A percentile compares a stretch with the other conserved stretches of the same genome.
Evolutionary conservation across 768 basidiomycete species (phyloP).

Genomic region (Filobasidium floriforme): DNA sequence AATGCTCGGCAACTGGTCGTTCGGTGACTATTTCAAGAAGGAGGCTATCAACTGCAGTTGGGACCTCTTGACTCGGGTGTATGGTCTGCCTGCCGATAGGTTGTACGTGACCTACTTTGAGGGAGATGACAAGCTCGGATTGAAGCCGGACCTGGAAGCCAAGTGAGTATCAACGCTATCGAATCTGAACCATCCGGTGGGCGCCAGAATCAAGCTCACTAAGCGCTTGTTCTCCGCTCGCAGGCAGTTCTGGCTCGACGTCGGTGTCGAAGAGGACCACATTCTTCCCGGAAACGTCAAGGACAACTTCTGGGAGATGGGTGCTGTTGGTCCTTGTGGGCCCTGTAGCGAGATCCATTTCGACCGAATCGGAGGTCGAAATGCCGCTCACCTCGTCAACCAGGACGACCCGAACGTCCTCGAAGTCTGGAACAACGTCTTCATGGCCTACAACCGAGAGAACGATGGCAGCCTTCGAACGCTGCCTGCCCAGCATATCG

Average conservation of each 20-base stretch:
- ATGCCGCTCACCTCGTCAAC: slow-evolving; percentile 87
- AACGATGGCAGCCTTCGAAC: slow-evolving; percentile 68
- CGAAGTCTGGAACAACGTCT: slow-evolving; percentile 97
- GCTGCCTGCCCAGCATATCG: slow-evolving; percentile 88
- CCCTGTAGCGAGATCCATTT: slow-evolving; percentile 97
- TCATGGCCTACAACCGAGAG: slow-evolving; percentile 97
- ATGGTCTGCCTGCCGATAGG: slow-evolving; percentile 76
- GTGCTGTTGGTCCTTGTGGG: slow-evolving; percentile 93
- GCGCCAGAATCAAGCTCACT: too few relatives aligned
- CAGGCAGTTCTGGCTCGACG: slow-evolving; percentile 69
- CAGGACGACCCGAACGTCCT: slow-evolving; percentile 93
- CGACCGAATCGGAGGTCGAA: slow-evolving; percentile 94
- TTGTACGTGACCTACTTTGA: slow-evolving; percentile 98
- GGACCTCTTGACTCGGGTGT: slow-evolving; percentile 85
- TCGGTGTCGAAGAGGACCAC: slow-evolving; percentile 80
- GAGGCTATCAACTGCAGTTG: slow-evolving; percentile 90
- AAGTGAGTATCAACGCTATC: slow-evolving; percentile 45
- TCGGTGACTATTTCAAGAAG: slow-evolving; percentile 99
- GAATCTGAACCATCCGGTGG: background rate
- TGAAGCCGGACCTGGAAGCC: slow-evolving; percentile 83
- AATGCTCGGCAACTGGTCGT: slow-evolving; percentile 99
- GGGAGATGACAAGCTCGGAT: slow-evolving; percentile 73
- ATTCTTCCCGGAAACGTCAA: slow-evolving; percentile 90
- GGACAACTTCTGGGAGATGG: slow-evolving; percentile 99
- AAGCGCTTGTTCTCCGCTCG: background rate